Conservation (phyloP, 1,139 yeast genomes). For the Debaryomycetaceae sp. region DNA sequence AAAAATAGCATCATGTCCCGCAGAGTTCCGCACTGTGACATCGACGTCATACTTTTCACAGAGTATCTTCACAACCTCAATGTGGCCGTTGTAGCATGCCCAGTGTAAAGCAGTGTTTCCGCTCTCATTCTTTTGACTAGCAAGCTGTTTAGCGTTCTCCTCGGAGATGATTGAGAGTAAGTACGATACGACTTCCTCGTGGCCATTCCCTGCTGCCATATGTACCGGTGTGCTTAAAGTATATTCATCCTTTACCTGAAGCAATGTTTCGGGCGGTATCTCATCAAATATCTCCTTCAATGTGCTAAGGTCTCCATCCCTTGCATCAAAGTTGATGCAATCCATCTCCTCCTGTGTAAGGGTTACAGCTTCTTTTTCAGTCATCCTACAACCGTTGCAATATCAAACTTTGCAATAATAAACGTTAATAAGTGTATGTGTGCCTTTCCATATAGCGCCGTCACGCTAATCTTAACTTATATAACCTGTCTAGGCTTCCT, state of each 20-base stretch:
- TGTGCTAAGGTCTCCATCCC: slow-evolving; percentile 81
- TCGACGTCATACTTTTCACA: slow-evolving; percentile 77
- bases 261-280: slow-evolving; percentile 48
- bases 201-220: slow-evolving; percentile 96
- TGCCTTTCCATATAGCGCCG: no score
- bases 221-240: slow-evolving; percentile 78
- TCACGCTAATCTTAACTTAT: no score
- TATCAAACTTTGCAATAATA: no score
- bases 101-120: slow-evolving; percentile 96
- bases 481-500: no score
- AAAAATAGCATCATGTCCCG: slow-evolving; percentile 79
- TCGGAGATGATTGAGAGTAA: slow-evolving; percentile 48
- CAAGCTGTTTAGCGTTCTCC: slow-evolving; percentile 45
- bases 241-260: slow-evolving; percentile 56
- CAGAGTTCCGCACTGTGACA: slow-evolving; percentile 69
- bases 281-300: slow-evolving; percentile 65
- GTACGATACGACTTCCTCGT: slow-evolving; percentile 61
- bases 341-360: slow-evolving; percentile 76
- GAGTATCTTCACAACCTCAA: slow-evolving; percentile 63
- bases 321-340: slow-evolving; percentile 74
- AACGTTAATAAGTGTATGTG: no score
- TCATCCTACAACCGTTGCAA: slow-evolving; percentile 7
- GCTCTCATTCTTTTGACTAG: slow-evolving; percentile 61
- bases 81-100: slow-evolving; percentile 89
- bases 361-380: slow-evolving; percentile 10